Evolutionary conservation across 805 yeast genomes (phyloP).

Genomic region (Saccharomycopsis javanensis): DNA sequence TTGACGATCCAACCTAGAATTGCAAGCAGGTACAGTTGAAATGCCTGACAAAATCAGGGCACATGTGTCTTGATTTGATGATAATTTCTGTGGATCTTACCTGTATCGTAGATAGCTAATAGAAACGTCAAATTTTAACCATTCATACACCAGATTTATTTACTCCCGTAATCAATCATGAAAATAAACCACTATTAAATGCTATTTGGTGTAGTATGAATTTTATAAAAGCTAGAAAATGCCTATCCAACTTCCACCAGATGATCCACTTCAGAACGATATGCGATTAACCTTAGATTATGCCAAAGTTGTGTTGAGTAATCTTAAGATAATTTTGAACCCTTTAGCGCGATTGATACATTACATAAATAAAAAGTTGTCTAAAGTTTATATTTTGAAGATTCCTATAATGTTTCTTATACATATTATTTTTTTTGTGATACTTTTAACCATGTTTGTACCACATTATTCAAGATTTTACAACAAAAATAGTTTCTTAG

Average conservation of each 20-base stretch:
- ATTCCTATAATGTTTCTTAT: conserved; percentile 50
- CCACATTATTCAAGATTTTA: conserved; percentile 53
- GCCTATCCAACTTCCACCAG: conserved; percentile 3
- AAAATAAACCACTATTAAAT: background rate
- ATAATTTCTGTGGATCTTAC: too few relatives aligned
- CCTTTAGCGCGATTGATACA: conserved; percentile 5
- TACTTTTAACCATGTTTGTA: conserved; percentile 42
- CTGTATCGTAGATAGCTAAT: too few relatives aligned
- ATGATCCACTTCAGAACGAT: background rate
- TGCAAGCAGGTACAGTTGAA: too few relatives aligned
- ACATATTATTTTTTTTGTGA: conserved; percentile 40
- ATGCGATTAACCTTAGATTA: background rate
- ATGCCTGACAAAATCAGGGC: too few relatives aligned
- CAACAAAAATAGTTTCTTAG: conserved; percentile 54
- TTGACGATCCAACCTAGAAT: too few relatives aligned
- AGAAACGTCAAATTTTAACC: too few relatives aligned
- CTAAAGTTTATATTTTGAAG: conserved; percentile 31
- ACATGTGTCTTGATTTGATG: too few relatives aligned
- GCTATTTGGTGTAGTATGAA: background rate
- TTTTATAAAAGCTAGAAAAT: background rate
- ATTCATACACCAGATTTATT: too few relatives aligned
- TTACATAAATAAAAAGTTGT: conserved; percentile 14
- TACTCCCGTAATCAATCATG: too few relatives aligned
- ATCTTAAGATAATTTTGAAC: background rate
- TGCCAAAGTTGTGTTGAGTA: background rate